Base-by-base conservation (phyloP, 2,329 filamentous ascomycete species). In the Aspergillus aculeatinus region DNA sequence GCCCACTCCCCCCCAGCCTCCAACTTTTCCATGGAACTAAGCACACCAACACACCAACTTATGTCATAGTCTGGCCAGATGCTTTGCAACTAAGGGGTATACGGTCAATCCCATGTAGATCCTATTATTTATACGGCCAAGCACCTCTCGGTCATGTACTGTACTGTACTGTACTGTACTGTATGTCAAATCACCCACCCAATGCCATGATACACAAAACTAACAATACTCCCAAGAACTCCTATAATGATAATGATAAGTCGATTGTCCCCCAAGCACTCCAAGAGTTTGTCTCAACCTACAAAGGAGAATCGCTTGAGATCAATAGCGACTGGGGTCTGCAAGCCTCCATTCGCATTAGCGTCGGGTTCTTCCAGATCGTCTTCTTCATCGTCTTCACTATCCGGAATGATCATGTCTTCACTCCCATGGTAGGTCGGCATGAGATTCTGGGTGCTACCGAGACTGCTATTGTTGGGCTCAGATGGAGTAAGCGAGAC, bases 401-500 rank as follows among this genome's bases (percentile, higher is more conserved):
- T 83, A 59, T 81, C 76, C 21, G 80, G 81, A 44, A 83, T 68
- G 21, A 85, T 79, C 42, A 79, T 66, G 64, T 85, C 82, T 65
- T 85, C 82, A 60, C 82, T 84, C 2, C 82, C 82, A 49, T 73
- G 71, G 48, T 48, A 56, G 58, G 39, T 69, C 53, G 51, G 23
- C 35, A 65, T 58, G 5, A 61, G 2, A 16, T 21, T 48, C 10
- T 51, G 21, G 14, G 29, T 56, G 27, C 49, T 14, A 7, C 29
- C 27, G 9, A 14, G 12, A 14, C 31, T 50, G 21, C 29, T 16
- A 3, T 49, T 54, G 23, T 33, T 16, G 7, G 29, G 16, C 31
- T 3, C 19, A 14, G 19, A 3, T 29, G n/a, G 42, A 12, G 21
- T 39, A 33, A 12, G 47, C 31, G 29, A 39, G 48, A 23, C 39